Percentiles rank a stretch among this genome's conserved stretches.
Conservation (phyloP, 2,329 filamentous ascomycete species). For the Pyrenophora teres region DNA sequence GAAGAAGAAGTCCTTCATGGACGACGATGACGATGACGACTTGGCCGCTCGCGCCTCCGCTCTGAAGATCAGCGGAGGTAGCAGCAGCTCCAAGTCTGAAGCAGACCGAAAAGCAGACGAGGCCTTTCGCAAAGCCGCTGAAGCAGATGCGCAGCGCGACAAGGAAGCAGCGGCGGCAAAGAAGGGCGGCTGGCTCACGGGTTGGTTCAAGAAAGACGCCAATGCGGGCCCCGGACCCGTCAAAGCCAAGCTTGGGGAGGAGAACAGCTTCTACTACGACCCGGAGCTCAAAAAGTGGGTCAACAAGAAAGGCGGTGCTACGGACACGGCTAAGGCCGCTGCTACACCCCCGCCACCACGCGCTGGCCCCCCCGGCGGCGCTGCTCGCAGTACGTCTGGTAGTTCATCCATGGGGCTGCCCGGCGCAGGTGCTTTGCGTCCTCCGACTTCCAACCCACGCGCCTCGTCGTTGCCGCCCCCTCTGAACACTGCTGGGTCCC, state of each 20-base stretch:
- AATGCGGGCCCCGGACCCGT: constrained; percentile 71
- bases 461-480: constrained; percentile 47
- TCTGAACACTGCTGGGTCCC: constrained; percentile 30
- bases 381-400: constrained; percentile 55
- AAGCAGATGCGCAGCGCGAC: constrained; percentile 67
- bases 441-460: constrained; percentile 29
- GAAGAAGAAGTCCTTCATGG: constrained; percentile 76
- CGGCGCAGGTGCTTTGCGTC: constrained; percentile 16
- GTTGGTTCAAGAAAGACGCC: constrained; percentile 81
- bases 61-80: constrained; percentile 45
- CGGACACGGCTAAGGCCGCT: constrained; percentile 61
- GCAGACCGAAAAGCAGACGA: constrained; percentile 79
- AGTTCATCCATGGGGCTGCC: constrained; percentile 43
- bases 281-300: constrained; percentile 97
- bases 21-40: constrained; percentile 78
- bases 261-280: constrained; percentile 92
- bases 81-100: constrained; percentile 33
- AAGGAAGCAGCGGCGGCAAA: constrained; percentile 52
- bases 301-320: constrained; percentile 83
- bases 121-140: constrained; percentile 82
- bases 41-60: constrained; percentile 58
- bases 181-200: constrained; percentile 76
- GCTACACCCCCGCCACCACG: constrained; percentile 79
- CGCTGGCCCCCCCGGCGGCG: constrained; percentile 53
- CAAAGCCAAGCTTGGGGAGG: constrained; percentile 89